A percentile compares a stretch with the other conserved stretches of the same genome.
Evolutionary conservation across 371 early-diverging fungal species (phyloP).

Genomic region (Apophysomyces trapeziformis): DNA sequence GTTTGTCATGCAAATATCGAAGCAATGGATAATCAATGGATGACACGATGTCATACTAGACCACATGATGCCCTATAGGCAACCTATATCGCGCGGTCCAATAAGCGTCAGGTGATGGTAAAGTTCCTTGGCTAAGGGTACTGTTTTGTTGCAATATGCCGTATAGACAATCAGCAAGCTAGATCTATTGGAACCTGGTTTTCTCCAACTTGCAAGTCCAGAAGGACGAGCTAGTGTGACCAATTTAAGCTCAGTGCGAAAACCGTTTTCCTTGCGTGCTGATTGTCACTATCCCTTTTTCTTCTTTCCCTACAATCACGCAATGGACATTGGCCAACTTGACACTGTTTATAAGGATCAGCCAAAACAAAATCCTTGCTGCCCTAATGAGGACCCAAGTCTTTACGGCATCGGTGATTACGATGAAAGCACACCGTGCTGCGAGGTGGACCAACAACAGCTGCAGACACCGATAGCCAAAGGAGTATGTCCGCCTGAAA

Average conservation of each 20-base stretch:
- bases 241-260: not conserved
- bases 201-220: too few relatives aligned
- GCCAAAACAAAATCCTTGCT: not conserved
- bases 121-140: too few relatives aligned
- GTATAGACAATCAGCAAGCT: too few relatives aligned
- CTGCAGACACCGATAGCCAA: not conserved
- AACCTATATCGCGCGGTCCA: too few relatives aligned
- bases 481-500: not conserved
- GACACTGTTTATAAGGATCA: constrained; percentile 6
- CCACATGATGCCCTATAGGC: too few relatives aligned
- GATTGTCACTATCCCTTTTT: not conserved
- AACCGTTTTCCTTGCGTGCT: not conserved
- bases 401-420: constrained; percentile 2
- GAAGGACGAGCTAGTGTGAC: too few relatives aligned
- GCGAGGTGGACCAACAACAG: not conserved
- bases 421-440: constrained; percentile 7
- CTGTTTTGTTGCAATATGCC: too few relatives aligned
- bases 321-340: constrained; percentile 5
- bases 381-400: constrained; percentile 2
- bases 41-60: too few relatives aligned
- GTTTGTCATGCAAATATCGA: too few relatives aligned
- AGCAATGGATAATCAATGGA: too few relatives aligned
- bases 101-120: too few relatives aligned
- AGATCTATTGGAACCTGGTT: too few relatives aligned
- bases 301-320: not conserved